Base-by-base conservation (phyloP, 2,329 filamentous ascomycete species). In the Teratosphaeria pseudoeucalypti region DNA sequence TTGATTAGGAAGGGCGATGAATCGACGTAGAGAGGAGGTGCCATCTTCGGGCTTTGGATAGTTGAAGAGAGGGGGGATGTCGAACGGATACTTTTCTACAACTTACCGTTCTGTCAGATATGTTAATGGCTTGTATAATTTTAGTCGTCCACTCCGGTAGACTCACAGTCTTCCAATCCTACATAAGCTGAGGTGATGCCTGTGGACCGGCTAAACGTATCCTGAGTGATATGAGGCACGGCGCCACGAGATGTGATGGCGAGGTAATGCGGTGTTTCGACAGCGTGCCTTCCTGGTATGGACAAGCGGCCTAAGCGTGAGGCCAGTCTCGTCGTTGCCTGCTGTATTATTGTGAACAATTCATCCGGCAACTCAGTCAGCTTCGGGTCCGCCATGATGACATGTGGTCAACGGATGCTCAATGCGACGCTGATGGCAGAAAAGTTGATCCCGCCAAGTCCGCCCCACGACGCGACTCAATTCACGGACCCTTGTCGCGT, bases 161-260 rank as follows among this genome's bases (percentile, higher is more conserved):
- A 49, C 88, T 75, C 80, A 96, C 94, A 97, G 74, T 99, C 94
- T 79, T 99, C 94, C 32, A 97, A 77, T 0, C 88, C 89, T 68
- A 94, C 78, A 71, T 95, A 95, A 2, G 89, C 80, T 29, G 88
- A 88, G 32, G 78, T 77, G 61, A 95, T 79, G 5, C 81, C 72
- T 0, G 86, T 85, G 67, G 87, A 79, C 58, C 84, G 85, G 49
- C 76, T 73, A 64, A 94, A 79, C 62, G 88, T 88, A 77, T 99
- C 94, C 47, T 91, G 92, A 2, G 92, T 89, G 64, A 99, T 76
- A 76, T 99, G 94, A 57, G 94, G 91, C 39, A 97, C 78, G 1
- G 83, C 84, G 26, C 94, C 94, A 68, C 94, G 83, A 37, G 94
- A 96, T 2, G 89, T 88, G 65, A 88, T 79, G 56, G 85, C 86